Conservation (phyloP, 2,329 filamentous ascomycete genomes). For the Chalaropsis thielavioides region DNA sequence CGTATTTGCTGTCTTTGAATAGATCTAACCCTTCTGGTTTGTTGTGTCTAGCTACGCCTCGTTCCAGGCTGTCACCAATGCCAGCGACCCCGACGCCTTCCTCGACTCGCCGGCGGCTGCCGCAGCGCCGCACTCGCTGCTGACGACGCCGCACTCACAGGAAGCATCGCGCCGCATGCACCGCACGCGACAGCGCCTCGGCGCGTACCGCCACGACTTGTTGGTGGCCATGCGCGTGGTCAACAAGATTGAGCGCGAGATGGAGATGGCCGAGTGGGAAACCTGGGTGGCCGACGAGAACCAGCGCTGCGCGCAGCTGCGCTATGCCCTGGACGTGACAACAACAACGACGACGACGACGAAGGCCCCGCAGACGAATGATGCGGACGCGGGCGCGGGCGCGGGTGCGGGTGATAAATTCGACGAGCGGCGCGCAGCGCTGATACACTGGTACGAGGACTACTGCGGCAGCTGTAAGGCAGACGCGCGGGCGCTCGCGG, state of each 20-base stretch:
- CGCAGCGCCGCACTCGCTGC: slow-evolving; percentile 28
- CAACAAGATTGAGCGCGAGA: slow-evolving; percentile 76
- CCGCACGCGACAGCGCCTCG: slow-evolving; percentile 69
- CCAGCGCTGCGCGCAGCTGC: slow-evolving; percentile 52
- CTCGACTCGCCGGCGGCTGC: slow-evolving; percentile 37
- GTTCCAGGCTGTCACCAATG: slow-evolving; percentile 44
- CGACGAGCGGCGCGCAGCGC: slow-evolving; percentile 25
- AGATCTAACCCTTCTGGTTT: neutral
- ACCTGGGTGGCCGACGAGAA: slow-evolving; percentile 78
- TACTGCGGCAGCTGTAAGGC: slow-evolving; percentile 43
- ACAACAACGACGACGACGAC: slow-evolving; percentile 7
- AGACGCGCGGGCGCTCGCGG: slow-evolving; percentile 28
- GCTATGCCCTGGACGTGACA: slow-evolving; percentile 10
- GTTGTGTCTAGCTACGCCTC: slow-evolving; percentile 38
- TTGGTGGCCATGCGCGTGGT: slow-evolving; percentile 81
- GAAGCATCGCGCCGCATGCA: slow-evolving; percentile 46
- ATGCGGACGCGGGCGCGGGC: slow-evolving; percentile 24
- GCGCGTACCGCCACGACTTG: slow-evolving; percentile 74
- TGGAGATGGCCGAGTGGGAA: slow-evolving; percentile 80
- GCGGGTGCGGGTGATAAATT: slow-evolving; percentile 23
- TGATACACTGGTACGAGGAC: slow-evolving; percentile 36
- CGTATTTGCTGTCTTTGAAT: no score
- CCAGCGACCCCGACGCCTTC: slow-evolving; percentile 42
- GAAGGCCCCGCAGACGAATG: slow-evolving; percentile 24
- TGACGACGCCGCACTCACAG: slow-evolving; percentile 33